Conservation (phyloP, 352 stramenopile genomes). For the Globisporangium nunn region DNA sequence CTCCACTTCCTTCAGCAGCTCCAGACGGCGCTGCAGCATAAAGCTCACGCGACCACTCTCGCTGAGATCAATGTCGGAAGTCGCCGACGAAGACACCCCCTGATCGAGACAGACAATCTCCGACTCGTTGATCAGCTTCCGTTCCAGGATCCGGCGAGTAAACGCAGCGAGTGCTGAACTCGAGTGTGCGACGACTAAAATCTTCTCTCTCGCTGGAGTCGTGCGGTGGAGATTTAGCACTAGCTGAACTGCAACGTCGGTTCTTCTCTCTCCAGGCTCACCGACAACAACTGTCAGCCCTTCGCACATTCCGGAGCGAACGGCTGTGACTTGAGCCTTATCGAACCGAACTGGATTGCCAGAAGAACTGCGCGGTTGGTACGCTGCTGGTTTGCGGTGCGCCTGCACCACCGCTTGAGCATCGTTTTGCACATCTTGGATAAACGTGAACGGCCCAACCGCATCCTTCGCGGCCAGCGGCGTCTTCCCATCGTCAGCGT, state of each 20-base stretch:
- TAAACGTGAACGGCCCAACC: slow-evolving; percentile 41
- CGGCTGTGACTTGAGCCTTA: slow-evolving; percentile 86
- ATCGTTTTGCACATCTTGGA: slow-evolving; percentile 23
- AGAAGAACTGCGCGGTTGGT: background rate
- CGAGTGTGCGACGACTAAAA: slow-evolving; percentile 93
- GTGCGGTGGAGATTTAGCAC: slow-evolving; percentile 90
- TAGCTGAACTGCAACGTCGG: slow-evolving; percentile 92
- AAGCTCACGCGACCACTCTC: slow-evolving; percentile 89
- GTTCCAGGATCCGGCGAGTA: slow-evolving; percentile 89
- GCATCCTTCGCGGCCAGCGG: slow-evolving; percentile 28
- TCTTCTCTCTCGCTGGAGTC: slow-evolving; percentile 76
- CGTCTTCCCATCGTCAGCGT: slow-evolving; percentile 23
- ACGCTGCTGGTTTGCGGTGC: slow-evolving; percentile 11
- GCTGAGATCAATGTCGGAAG: slow-evolving; percentile 77
- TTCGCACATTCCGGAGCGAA: slow-evolving; percentile 88
- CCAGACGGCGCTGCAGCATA: slow-evolving; percentile 47
- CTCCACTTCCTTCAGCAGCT: slow-evolving; percentile 91
- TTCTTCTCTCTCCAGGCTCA: slow-evolving; percentile 92
- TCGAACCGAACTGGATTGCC: slow-evolving; percentile 79
- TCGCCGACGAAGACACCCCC: slow-evolving; percentile 21
- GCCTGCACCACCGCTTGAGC: slow-evolving; percentile 30
- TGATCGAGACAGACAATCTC: slow-evolving; percentile 91
- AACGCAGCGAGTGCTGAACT: slow-evolving; percentile 95
- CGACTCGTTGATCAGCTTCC: slow-evolving; percentile 61
- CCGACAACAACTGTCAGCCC: slow-evolving; percentile 94